Conservation (phyloP, 345 rosid species). For the Corchorus olitorius region DNA sequence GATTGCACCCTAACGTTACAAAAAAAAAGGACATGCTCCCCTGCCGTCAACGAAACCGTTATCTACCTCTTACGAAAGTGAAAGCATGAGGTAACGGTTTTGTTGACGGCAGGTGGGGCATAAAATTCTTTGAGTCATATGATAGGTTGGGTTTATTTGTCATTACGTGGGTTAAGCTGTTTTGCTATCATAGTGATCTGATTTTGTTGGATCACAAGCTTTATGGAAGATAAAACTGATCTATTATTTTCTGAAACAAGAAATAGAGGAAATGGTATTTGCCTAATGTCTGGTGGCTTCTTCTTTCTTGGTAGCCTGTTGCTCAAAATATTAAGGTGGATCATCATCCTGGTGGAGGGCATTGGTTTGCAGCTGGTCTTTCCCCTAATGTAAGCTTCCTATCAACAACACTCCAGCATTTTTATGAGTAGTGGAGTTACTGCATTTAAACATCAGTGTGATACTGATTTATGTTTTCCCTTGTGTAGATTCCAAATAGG, state of each 20-base stretch:
- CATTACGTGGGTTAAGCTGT: background rate
- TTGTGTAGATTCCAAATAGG: slow-evolving; percentile 71
- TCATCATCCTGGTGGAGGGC: slow-evolving; percentile 99
- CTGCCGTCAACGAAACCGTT: no score
- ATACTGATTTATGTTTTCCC: slow-evolving; percentile 23
- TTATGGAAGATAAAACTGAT: background rate
- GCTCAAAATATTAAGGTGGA: slow-evolving; percentile 88
- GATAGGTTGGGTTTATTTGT: background rate
- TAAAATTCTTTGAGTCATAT: no score
- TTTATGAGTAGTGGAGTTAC: slow-evolving; percentile 16
- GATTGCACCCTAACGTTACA: no score
- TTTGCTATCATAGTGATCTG: slow-evolving; percentile 1
- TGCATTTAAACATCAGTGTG: background rate
- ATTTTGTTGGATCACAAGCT: background rate
- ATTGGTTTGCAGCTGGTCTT: slow-evolving; percentile 99
- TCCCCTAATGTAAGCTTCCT: slow-evolving; percentile 84
- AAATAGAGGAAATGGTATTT: background rate
- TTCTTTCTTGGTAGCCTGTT: slow-evolving; percentile 57
- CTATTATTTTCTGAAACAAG: background rate
- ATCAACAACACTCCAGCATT: slow-evolving; percentile 13
- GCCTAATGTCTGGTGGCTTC: background rate
- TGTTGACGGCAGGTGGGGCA: no score
- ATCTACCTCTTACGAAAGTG: no score
- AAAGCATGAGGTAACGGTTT: no score
- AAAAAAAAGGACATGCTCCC: no score